Base-by-base conservation (phyloP, 2,329 filamentous ascomycete genomes). In the Paecilomyces variotii region DNA sequence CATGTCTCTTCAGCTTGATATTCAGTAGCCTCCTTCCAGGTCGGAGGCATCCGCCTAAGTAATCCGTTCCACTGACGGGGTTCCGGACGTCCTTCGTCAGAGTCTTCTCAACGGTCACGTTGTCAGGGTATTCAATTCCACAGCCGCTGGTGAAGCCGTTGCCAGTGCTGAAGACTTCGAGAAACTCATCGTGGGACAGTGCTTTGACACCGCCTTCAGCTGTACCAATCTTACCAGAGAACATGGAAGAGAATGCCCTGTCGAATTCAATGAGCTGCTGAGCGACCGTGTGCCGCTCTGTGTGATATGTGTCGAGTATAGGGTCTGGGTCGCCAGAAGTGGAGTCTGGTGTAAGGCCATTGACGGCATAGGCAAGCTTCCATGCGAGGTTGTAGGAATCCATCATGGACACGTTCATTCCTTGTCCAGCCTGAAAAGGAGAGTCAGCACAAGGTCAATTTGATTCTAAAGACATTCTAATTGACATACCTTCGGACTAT, bases 401-500 rank as follows among this genome's bases (percentile, higher is more conserved):
- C 56, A 89, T 78, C 75, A 91, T 90, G 2, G 87, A 87, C 0
- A 45, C 39, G 39, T 45, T 45, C 39, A 45, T 45, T 19, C 39
- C 39, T 45, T 45, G 39, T 45, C 39, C 39, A 19, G 39, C 39
- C 39, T 45, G 39, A 45, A 24, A 34, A 2, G 30, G 7, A 45
- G 1, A 1, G 39, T 45, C 19, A 45, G 19, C 9, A 45, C 3
- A 45, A 14, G n/a, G 39, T 10, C n/a, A 45, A 19, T 19, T 45
- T 2, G 2, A 45, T n/a, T 7, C 19, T 1, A 7, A n/a, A 88
- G 88, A 30, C 54, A 11, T 27, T 49, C 50, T 30, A 14, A 0
- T 24, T 26, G 4, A 54, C 54, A 45, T 63, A 73, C 72, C 67
- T 90, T 90, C 39, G 87, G 87, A 64, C 87, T 89, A 67, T 90